These are phyloP conservation scores for Chimonanthus salicifolius DNA, from an alignment of 164 flowering plant genomes.

Conservation along the genomic window DNA sequence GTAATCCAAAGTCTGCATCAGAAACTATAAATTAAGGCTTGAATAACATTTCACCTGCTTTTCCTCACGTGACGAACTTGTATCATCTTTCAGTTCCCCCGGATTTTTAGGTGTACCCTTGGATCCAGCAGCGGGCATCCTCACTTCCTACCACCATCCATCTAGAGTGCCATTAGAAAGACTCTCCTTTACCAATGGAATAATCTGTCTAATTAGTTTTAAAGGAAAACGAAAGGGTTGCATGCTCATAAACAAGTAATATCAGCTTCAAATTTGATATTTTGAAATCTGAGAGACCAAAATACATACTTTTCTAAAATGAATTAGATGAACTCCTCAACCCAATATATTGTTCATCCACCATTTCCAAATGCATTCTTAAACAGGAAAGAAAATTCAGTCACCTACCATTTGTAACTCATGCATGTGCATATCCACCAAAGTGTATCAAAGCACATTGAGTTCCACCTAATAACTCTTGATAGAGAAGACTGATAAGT, in stretches of 20 bases:
- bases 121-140: slow-evolving; percentile 95
- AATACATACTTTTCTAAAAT: neutral
- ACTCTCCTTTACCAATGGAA: neutral
- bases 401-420: too few species aligned
- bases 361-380: too few species aligned
- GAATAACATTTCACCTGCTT: slow-evolving; percentile 47
- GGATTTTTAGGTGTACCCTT: slow-evolving; percentile 74
- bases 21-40: neutral
- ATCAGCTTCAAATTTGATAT: neutral
- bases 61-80: slow-evolving; percentile 77
- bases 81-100: slow-evolving; percentile 88
- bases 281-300: slow-evolving; percentile 1
- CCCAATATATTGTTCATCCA: neutral
- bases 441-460: too few species aligned
- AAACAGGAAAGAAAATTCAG: too few species aligned
- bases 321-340: neutral
- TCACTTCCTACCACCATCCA: slow-evolving; percentile 68
- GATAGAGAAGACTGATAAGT: too few species aligned
- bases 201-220: neutral
- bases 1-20: neutral
- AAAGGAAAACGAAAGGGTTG: neutral
- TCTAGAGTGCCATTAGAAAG: slow-evolving; percentile 12
- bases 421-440: too few species aligned
- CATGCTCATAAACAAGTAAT: neutral
- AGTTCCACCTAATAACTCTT: too few species aligned